phyloP scores from a whole-genome alignment of 441 rosid species.

The Geranium incanum region DNA sequence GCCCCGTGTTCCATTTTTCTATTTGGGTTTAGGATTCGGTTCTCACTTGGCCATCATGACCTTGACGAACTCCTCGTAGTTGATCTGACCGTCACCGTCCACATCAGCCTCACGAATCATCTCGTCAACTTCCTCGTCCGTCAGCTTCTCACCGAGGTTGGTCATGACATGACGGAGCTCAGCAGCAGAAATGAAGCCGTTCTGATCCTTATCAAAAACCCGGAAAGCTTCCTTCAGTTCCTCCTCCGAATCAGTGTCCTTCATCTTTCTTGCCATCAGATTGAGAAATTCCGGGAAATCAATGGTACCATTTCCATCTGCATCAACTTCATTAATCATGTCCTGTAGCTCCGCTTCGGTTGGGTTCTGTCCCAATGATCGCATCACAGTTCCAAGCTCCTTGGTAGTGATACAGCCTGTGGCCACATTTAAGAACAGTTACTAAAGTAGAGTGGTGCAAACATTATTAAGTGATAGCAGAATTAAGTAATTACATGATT shows the following conservation, averaged over 20 bases:
- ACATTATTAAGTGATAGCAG: neutral
- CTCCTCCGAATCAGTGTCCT: neutral
- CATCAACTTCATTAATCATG: slow-evolving; percentile 74
- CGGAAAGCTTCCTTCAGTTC: neutral
- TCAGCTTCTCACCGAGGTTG: slow-evolving; percentile 65
- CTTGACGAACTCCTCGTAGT: slow-evolving; percentile 69
- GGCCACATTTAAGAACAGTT: slow-evolving; percentile 7
- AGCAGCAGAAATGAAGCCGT: slow-evolving; percentile 25
- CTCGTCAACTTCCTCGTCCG: slow-evolving; percentile 37
- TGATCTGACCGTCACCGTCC: slow-evolving; percentile 76
- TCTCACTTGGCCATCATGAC: slow-evolving; percentile 75
- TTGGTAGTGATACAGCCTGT: slow-evolving; percentile 74
- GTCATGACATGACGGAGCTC: slow-evolving; percentile 72
- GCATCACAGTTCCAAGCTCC: slow-evolving; percentile 77
- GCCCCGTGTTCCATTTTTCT: slow-evolving; percentile 18
- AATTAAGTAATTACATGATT: neutral
- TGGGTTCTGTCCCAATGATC: slow-evolving; percentile 54
- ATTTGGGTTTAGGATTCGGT: slow-evolving; percentile 4
- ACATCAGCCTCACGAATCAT: too few relatives aligned
- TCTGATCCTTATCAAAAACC: slow-evolving; percentile 26
- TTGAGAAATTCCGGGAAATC: slow-evolving; percentile 72
- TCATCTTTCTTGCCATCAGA: slow-evolving; percentile 15
- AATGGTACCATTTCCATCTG: slow-evolving; percentile 70
- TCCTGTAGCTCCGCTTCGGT: neutral
- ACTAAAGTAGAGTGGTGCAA: neutral